Percentiles rank a stretch among this genome's conserved stretches.
Conservation (phyloP, 140 eudicot species). For the Cichorium intybus region DNA sequence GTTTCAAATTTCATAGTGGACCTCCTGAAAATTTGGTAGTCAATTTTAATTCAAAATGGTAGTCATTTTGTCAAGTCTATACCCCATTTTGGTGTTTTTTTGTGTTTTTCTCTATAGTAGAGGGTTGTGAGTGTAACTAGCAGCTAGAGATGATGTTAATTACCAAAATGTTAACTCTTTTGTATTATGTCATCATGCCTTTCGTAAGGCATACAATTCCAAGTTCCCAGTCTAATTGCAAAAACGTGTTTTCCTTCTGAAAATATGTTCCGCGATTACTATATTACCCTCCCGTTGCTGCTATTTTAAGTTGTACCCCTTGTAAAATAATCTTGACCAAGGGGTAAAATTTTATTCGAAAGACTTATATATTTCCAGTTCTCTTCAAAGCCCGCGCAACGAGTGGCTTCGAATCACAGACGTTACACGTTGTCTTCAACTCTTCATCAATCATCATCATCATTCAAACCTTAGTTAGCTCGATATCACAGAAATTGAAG, state of each 20-base stretch:
- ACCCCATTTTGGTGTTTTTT: no score
- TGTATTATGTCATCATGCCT: not conserved
- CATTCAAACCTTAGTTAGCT: not conserved
- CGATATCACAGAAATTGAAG: not conserved
- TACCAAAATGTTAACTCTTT: no score
- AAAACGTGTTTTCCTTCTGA: not conserved
- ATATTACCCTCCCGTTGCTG: not conserved
- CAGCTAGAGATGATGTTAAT: no score
- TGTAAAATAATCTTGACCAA: not conserved
- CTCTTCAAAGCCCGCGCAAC: constrained; percentile 2
- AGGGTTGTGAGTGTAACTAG: no score
- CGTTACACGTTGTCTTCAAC: not conserved
- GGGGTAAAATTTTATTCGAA: not conserved
- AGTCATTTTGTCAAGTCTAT: no score
- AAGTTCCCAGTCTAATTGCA: constrained; percentile 22
- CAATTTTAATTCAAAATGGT: no score
- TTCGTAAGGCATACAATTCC: constrained; percentile 8
- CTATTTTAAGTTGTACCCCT: not conserved
- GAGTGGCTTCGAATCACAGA: not conserved
- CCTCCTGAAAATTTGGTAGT: no score
- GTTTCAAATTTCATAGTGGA: no score
- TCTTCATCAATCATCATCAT: no score
- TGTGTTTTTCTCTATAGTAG: no score
- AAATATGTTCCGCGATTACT: not conserved
- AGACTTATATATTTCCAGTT: not conserved